Base-by-base conservation (phyloP, 768 basidiomycete species). In the Rhizopogon vulgaris region DNA sequence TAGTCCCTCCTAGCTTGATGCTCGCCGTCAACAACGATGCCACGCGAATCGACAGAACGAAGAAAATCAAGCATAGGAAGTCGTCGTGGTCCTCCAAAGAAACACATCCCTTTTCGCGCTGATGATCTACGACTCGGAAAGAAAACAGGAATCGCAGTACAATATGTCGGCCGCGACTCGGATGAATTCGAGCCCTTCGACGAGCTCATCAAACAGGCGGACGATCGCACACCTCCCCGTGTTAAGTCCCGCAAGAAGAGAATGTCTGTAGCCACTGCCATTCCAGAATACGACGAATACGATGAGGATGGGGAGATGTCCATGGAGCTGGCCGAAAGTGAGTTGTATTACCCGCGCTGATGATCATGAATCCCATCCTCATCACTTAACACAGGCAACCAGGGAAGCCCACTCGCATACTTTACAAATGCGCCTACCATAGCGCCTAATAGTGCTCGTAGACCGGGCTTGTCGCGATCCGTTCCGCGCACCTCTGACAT, bases 111-210 rank as follows among this genome's bases (percentile, higher is more conserved):
- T 1, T 91, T 85, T 61, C 80, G 85, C 45, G 87, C 85, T 3
- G 85, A 89, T 57, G 85, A 90, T 58, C 79, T 82, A 10, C 79
- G 79, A 46, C 85, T 84, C 51, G 89, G 89, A 15, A 90, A 87
- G 77, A 87, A 82, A 64, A 91, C 89, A 0, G 89, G 89, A 4
- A 76, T 89, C 49, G 74, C 79, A 0, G 82, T 90, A 12, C 77
- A 70, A 37, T 78, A 79, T 60, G 80, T 90, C 51, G 80, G 85
- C 55, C 82, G 81, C 58, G 81, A 79, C 63, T 86, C 86, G 24
- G 89, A 90, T 66, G 89, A 87, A 27, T 90, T 90, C 63, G 88
- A 91, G 64, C 84, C 82, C 0, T 90, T 90, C 64, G 86, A 85
- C 51, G 78, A 88, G 60, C 63, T 91, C 48, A 76, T 90, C 41